These are phyloP conservation scores for Aspergillus kassunensis DNA, from an alignment of 495 filamentous ascomycete species.

Conservation along the genomic window DNA sequence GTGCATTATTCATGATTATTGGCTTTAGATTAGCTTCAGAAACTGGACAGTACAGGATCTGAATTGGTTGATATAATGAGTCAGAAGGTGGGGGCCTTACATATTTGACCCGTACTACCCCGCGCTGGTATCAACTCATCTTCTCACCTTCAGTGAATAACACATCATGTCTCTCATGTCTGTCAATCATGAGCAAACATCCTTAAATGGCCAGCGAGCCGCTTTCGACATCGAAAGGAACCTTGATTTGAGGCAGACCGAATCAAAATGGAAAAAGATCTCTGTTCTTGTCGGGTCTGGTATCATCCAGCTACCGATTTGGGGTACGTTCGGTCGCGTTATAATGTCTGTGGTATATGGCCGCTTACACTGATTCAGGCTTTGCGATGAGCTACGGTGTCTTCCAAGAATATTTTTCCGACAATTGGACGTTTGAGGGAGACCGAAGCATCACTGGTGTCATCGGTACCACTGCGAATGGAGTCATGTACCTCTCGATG, in stretches of 20 bases:
- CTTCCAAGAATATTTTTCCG: slow-evolving; percentile 6
- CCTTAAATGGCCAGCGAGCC: background rate
- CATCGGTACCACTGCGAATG: slow-evolving; percentile 5
- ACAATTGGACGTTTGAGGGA: slow-evolving; percentile 8
- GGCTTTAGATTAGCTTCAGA: too few species aligned
- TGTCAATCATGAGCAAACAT: too few species aligned
- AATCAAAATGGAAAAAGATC: slow-evolving; percentile 2
- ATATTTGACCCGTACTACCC: too few species aligned
- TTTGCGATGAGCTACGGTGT: slow-evolving; percentile 10
- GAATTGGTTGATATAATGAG: too few species aligned
- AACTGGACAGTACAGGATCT: too few species aligned
- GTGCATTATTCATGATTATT: too few species aligned
- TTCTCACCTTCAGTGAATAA: too few species aligned
- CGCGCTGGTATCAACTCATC: too few species aligned
- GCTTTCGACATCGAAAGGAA: background rate
- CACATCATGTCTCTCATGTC: too few species aligned
- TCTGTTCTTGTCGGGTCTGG: slow-evolving; percentile 3
- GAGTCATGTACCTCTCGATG: slow-evolving; percentile 10
- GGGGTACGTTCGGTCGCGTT: background rate
- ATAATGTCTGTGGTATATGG: background rate
- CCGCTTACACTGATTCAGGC: background rate
- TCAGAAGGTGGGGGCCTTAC: too few species aligned
- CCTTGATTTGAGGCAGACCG: background rate
- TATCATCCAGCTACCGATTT: slow-evolving; percentile 7
- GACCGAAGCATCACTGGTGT: slow-evolving; percentile 8